Evolutionary conservation across 179 eudicot species (phyloP).

Genomic region (Nepenthes alata): DNA sequence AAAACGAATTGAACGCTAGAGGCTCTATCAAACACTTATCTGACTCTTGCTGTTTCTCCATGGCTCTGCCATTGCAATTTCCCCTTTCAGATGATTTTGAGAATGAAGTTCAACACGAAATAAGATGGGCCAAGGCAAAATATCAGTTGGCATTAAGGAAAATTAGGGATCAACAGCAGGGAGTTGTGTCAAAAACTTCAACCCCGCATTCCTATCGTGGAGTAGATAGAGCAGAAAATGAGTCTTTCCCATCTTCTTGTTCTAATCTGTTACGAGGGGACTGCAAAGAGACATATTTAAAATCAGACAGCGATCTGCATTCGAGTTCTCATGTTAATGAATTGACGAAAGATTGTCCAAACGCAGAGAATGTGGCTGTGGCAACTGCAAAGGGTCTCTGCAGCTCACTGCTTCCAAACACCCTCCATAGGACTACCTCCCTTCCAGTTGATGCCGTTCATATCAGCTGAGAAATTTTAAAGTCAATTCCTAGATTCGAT

Average conservation of each 20-base stretch:
- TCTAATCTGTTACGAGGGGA: constrained; percentile 11
- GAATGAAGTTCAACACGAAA: constrained; percentile 32
- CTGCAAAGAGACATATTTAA: neutral
- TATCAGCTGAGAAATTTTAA: constrained; percentile 6
- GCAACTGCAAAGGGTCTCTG: constrained; percentile 28
- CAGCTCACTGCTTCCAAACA: constrained; percentile 37
- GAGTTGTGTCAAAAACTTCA: constrained; percentile 10
- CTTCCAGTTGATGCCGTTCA: constrained; percentile 55
- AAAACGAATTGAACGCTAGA: neutral
- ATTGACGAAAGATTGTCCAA: constrained; percentile 21
- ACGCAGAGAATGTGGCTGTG: constrained; percentile 19
- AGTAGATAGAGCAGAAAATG: neutral
- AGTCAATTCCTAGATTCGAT: constrained; percentile 5
- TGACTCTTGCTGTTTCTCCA: constrained; percentile 1
- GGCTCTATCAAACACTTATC: neutral
- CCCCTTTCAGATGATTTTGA: constrained; percentile 21
- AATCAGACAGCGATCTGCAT: neutral
- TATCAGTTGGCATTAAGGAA: constrained; percentile 33
- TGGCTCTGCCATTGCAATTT: neutral
- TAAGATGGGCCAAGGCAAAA: constrained; percentile 50
- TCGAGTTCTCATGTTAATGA: constrained; percentile 13
- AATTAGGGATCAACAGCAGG: constrained; percentile 18
- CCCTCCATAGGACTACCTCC: constrained; percentile 65
- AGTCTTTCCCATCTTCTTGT: constrained; percentile 6
- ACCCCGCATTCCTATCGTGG: neutral